Evolutionary conservation across 2,329 filamentous ascomycete species (phyloP).

Genomic region (Trichoderma guizhouense): DNA sequence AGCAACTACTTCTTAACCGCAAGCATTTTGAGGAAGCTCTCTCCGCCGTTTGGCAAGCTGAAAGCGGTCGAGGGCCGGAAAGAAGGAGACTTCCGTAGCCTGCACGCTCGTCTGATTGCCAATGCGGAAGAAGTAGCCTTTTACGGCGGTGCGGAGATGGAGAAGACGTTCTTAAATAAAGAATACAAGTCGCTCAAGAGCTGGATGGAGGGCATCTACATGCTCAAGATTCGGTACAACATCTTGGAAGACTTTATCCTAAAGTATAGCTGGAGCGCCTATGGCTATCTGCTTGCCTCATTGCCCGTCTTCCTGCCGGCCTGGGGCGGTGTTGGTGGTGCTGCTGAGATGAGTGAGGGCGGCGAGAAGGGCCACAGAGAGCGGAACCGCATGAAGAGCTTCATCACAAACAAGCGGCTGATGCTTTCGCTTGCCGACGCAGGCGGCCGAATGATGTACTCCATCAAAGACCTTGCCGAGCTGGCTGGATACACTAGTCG

Average conservation of each 20-base stretch:
- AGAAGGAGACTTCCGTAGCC: slow-evolving; percentile 88
- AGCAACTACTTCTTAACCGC: slow-evolving; percentile 95
- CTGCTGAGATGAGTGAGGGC: slow-evolving; percentile 59
- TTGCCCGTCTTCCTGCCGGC: slow-evolving; percentile 91
- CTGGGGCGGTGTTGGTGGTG: slow-evolving; percentile 81
- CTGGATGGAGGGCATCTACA: slow-evolving; percentile 99
- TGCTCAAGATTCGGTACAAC: slow-evolving; percentile 96
- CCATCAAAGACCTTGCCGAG: slow-evolving; percentile 95
- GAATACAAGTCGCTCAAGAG: slow-evolving; percentile 90
- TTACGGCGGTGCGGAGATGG: slow-evolving; percentile 92
- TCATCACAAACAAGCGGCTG: slow-evolving; percentile 97
- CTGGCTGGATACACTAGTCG: slow-evolving; percentile 93
- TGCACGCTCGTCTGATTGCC: slow-evolving; percentile 88
- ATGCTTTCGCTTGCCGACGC: slow-evolving; percentile 97
- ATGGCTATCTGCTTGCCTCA: slow-evolving; percentile 90
- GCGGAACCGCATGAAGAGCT: slow-evolving; percentile 90
- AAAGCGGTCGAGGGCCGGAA: slow-evolving; percentile 94
- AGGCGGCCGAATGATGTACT: slow-evolving; percentile 98
- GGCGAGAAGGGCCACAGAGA: slow-evolving; percentile 59
- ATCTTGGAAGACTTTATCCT: slow-evolving; percentile 98
- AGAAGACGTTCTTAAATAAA: slow-evolving; percentile 85
- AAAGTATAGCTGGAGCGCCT: slow-evolving; percentile 98
- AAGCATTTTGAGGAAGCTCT: slow-evolving; percentile 80
- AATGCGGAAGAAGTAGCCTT: slow-evolving; percentile 98
- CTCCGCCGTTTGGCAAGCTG: slow-evolving; percentile 92